Percentiles rank a stretch among this genome's conserved stretches.
phyloP scores from a whole-genome alignment of 73 alveolate genomes.

The Breviolum minutum region DNA sequence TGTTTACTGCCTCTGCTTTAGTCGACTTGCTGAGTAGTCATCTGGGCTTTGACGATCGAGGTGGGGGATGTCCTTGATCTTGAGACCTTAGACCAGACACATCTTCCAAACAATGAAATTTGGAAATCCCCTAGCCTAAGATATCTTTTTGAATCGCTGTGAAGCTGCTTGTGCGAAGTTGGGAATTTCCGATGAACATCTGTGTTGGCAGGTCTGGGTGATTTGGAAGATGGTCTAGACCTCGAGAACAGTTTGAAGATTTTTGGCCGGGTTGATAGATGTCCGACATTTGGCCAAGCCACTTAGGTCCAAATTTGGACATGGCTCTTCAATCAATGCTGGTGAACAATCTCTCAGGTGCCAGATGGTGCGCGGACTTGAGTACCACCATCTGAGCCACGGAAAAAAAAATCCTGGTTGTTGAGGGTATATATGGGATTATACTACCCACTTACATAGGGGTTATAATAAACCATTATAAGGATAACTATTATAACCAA shows the following conservation, averaged over 20 bases:
- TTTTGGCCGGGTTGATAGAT: not conserved
- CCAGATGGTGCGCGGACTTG: not conserved
- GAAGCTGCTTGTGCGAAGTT: not conserved
- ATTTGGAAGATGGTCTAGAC: not conserved
- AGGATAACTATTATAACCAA: too few relatives aligned
- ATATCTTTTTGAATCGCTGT: not conserved
- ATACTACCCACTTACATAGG: too few relatives aligned
- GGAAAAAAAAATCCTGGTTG: too few relatives aligned
- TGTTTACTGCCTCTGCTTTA: constrained; percentile 49
- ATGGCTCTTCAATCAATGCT: constrained; percentile 37
- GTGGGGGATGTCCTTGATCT: too few relatives aligned
- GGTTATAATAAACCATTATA: too few relatives aligned
- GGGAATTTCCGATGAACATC: too few relatives aligned
- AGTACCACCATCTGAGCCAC: too few relatives aligned
- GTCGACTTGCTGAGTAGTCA: constrained; percentile 10
- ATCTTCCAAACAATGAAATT: too few relatives aligned
- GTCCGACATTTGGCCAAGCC: not conserved
- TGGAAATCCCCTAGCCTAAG: too few relatives aligned
- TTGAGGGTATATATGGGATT: too few relatives aligned
- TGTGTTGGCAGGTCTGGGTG: not conserved
- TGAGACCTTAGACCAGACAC: too few relatives aligned
- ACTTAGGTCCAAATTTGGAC: constrained; percentile 35
- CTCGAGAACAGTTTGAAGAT: not conserved
- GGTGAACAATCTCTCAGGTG: not conserved
- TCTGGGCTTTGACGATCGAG: constrained; percentile 26